Evolutionary conservation across 1,284 basidiomycete species (phyloP).

Genomic region (Termitomyces sp.): DNA sequence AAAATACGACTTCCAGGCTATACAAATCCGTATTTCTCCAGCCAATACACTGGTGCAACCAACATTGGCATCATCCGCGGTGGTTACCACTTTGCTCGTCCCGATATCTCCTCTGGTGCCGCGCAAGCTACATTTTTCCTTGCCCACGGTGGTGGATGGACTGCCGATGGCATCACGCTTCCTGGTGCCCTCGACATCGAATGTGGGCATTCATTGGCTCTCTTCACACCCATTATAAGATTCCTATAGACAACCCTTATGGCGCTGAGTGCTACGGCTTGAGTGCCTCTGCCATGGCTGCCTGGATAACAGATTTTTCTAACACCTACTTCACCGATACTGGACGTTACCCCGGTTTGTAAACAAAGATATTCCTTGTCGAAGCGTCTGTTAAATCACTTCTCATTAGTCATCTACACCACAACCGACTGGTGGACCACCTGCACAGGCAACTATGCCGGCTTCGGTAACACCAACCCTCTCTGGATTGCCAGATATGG

Average conservation of each 20-base stretch:
- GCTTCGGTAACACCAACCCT: conserved; percentile 46
- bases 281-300: conserved; percentile 48
- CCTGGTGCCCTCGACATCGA: conserved; percentile 66
- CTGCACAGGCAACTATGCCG: conserved; percentile 54
- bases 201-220: conserved; percentile 30
- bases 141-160: conserved; percentile 58
- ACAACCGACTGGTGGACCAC: conserved; percentile 64
- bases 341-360: conserved; percentile 27
- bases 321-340: conserved; percentile 53
- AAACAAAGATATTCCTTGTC: not conserved
- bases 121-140: conserved; percentile 59
- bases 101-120: conserved; percentile 47
- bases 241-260: conserved; percentile 38
- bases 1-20: conserved; percentile 23
- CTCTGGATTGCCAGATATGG: conserved; percentile 57
- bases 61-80: conserved; percentile 54
- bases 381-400: not conserved
- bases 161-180: conserved; percentile 51
- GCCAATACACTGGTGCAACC: conserved; percentile 50
- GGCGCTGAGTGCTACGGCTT: conserved; percentile 55
- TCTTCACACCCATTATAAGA: not conserved
- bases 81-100: conserved; percentile 58
- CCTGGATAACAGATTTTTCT: conserved; percentile 60
- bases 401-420: conserved; percentile 49
- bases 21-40: conserved; percentile 38